Percentiles rank a stretch among this genome's conserved stretches.
Evolutionary conservation across 2,329 filamentous ascomycete genomes (phyloP).

Genomic region (Zymoseptoria pseudotritici): DNA sequence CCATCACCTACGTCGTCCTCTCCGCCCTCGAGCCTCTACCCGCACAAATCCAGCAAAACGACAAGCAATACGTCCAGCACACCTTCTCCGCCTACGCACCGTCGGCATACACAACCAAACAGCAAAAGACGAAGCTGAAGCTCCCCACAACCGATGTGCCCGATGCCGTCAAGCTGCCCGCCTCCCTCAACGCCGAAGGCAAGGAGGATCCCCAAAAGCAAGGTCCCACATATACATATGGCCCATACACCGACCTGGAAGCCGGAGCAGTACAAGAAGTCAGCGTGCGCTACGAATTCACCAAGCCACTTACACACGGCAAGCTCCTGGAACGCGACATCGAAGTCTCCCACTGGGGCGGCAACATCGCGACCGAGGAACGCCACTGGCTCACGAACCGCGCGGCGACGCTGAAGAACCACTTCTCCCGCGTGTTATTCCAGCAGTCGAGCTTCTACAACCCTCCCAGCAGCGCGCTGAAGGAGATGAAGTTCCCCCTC

Average conservation of each 20-base stretch:
- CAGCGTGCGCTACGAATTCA: slow-evolving; percentile 87
- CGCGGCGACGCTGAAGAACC: slow-evolving; percentile 60
- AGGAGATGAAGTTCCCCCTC: slow-evolving; percentile 73
- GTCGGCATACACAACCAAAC: slow-evolving; percentile 75
- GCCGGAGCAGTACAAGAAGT: slow-evolving; percentile 67
- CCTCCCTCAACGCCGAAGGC: slow-evolving; percentile 49
- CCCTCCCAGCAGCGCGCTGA: slow-evolving; percentile 68
- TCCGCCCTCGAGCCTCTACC: slow-evolving; percentile 75
- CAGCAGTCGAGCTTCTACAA: slow-evolving; percentile 51
- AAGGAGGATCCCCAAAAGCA: slow-evolving; percentile 70
- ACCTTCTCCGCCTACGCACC: slow-evolving; percentile 77
- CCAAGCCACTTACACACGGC: slow-evolving; percentile 77
- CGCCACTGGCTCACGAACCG: slow-evolving; percentile 82
- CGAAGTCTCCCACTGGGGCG: slow-evolving; percentile 96
- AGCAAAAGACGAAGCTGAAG: slow-evolving; percentile 97
- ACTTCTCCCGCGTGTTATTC: slow-evolving; percentile 44
- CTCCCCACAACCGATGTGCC: slow-evolving; percentile 69
- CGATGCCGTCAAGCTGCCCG: slow-evolving; percentile 62
- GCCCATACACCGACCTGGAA: slow-evolving; percentile 75
- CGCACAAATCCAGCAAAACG: slow-evolving; percentile 71
- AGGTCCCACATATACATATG: slow-evolving; percentile 81
- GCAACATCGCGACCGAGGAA: slow-evolving; percentile 92
- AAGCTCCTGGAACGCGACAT: slow-evolving; percentile 78
- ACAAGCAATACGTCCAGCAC: slow-evolving; percentile 80
- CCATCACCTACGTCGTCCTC: slow-evolving; percentile 77